A percentile compares a stretch with the other conserved stretches of the same genome.
Conservation (phyloP, 2,329 filamentous ascomycete species). For the Trichoderma koningiopsis region DNA sequence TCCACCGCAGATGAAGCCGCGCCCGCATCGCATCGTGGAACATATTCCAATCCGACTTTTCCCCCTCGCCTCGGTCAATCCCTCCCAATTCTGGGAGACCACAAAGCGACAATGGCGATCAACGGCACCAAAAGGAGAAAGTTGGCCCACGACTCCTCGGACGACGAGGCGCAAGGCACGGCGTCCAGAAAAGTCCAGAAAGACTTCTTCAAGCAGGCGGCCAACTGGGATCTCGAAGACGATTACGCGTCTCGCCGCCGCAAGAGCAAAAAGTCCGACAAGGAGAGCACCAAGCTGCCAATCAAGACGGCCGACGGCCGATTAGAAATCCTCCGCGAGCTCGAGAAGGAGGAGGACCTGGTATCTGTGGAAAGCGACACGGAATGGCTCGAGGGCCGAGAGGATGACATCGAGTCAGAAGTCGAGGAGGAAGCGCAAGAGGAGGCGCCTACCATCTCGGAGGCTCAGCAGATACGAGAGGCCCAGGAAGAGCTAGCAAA, state of each 20-base stretch:
- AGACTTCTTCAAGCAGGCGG: slow-evolving; percentile 71
- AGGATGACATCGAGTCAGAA: slow-evolving; percentile 49
- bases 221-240: slow-evolving; percentile 89
- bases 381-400: slow-evolving; percentile 65
- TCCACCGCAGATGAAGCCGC: neutral
- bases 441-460: slow-evolving; percentile 65
- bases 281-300: slow-evolving; percentile 74
- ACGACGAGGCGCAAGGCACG: slow-evolving; percentile 45
- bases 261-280: slow-evolving; percentile 74
- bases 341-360: slow-evolving; percentile 63
- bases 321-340: slow-evolving; percentile 60
- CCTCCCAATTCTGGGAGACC: neutral
- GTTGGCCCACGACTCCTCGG: slow-evolving; percentile 54
- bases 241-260: slow-evolving; percentile 81
- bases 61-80: neutral
- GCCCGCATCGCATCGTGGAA: slow-evolving; percentile 2
- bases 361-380: slow-evolving; percentile 57
- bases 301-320: slow-evolving; percentile 83
- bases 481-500: slow-evolving; percentile 92
- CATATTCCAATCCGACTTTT: slow-evolving; percentile 6
- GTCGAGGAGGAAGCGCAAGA: slow-evolving; percentile 51
- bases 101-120: slow-evolving; percentile 46
- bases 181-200: slow-evolving; percentile 52
- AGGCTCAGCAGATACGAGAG: slow-evolving; percentile 76
- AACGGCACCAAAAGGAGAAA: slow-evolving; percentile 60